Conservation (phyloP, 768 basidiomycete genomes). For the Erythrobasidium yunnanense region DNA sequence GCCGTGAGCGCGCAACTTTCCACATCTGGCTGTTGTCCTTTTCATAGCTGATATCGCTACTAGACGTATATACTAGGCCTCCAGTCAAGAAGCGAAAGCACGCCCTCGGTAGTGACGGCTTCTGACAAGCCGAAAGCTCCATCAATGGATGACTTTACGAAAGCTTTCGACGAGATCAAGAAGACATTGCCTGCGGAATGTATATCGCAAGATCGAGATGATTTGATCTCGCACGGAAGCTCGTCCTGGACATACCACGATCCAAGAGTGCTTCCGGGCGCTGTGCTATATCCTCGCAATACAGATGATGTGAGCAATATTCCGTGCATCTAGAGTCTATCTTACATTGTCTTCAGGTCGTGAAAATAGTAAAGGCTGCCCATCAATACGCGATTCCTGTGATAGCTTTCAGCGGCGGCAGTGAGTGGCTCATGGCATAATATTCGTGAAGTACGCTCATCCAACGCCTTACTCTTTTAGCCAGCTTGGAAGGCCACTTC, state of each 20-base stretch:
- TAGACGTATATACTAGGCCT: slow-evolving; percentile 18
- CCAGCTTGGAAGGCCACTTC: slow-evolving; percentile 32
- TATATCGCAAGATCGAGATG: slow-evolving; percentile 22
- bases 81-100: background rate
- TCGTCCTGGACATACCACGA: slow-evolving; percentile 35
- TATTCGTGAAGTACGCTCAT: background rate
- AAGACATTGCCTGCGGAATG: slow-evolving; percentile 31
- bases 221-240: slow-evolving; percentile 32
- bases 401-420: slow-evolving; percentile 71
- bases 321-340: no score
- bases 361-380: slow-evolving; percentile 48
- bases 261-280: slow-evolving; percentile 35
- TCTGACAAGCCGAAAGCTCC: slow-evolving; percentile 5
- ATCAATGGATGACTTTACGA: slow-evolving; percentile 28
- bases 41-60: background rate
- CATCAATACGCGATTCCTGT: slow-evolving; percentile 64
- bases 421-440: background rate
- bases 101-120: background rate
- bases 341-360: background rate
- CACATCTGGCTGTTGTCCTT: background rate
- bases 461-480: background rate
- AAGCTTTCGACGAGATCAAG: slow-evolving; percentile 29
- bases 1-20: background rate
- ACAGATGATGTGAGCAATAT: slow-evolving; percentile 55
- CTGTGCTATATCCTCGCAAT: slow-evolving; percentile 46